These are phyloP conservation scores for Aspergillus quadricinctus DNA, from an alignment of 2,329 filamentous ascomycete species.

Conservation along the genomic window DNA sequence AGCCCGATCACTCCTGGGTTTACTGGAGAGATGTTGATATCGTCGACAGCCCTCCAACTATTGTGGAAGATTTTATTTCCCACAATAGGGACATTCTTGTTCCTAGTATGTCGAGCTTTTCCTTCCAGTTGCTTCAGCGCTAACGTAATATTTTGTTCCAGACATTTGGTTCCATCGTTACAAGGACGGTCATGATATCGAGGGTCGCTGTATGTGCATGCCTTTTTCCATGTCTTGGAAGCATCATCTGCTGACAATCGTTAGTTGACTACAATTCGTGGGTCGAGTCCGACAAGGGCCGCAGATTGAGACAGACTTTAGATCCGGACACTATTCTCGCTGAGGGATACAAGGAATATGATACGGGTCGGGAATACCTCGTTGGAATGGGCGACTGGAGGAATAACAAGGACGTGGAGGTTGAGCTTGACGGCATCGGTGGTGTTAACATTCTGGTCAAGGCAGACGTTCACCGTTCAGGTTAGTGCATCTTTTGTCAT, in stretches of 20 bases:
- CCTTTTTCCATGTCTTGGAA: background rate
- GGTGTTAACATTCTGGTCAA: constrained; percentile 98
- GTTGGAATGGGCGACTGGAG: constrained; percentile 88
- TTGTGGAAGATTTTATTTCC: constrained; percentile 91
- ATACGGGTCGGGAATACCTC: constrained; percentile 88
- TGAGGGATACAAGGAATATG: constrained; percentile 92
- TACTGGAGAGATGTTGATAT: constrained; percentile 99
- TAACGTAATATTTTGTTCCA: constrained; percentile 36
- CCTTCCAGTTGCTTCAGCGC: background rate
- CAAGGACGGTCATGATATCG: constrained; percentile 73
- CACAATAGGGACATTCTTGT: constrained; percentile 92
- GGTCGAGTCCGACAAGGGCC: constrained; percentile 85
- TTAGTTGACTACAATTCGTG: constrained; percentile 98
- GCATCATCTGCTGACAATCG: constrained; percentile 16
- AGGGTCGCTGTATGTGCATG: constrained; percentile 75
- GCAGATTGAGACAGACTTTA: constrained; percentile 67
- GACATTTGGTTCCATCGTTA: constrained; percentile 64
- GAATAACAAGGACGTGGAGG: constrained; percentile 84
- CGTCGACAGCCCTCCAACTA: constrained; percentile 77
- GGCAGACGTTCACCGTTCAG: constrained; percentile 92
- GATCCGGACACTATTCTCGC: constrained; percentile 79
- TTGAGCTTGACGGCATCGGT: constrained; percentile 90
- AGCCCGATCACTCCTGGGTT: constrained; percentile 95
- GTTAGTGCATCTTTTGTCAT: constrained; percentile 44
- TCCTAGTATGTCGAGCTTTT: constrained; percentile 65